Conservation (phyloP, 2,329 filamentous ascomycete species). For the Colletotrichum neosansevieriae region DNA sequence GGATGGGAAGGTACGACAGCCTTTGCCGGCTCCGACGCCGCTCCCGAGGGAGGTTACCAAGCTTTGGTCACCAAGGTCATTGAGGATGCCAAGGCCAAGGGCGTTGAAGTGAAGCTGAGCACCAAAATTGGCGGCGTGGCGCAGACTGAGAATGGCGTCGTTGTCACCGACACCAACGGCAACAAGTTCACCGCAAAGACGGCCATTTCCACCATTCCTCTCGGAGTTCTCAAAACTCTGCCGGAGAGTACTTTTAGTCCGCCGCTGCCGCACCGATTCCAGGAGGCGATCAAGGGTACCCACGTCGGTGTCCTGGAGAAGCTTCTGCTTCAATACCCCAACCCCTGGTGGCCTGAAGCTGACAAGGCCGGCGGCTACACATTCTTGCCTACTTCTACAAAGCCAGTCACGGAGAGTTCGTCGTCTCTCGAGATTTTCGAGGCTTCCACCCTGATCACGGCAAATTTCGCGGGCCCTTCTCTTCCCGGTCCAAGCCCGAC, state of each 20-base stretch:
- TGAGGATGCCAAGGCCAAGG: constrained; percentile 32
- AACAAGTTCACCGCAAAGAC: constrained; percentile 37
- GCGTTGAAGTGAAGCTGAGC: constrained; percentile 30
- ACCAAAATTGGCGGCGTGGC: constrained; percentile 26
- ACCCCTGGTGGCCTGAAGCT: constrained; percentile 38
- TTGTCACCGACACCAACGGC: constrained; percentile 28
- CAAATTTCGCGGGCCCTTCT: constrained; percentile 33
- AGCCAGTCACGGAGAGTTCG: constrained; percentile 31
- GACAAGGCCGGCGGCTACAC: constrained; percentile 32
- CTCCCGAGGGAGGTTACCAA: constrained; percentile 36
- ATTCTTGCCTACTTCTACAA: constrained; percentile 36
- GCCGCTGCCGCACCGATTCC: constrained; percentile 26
- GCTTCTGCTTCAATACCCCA: constrained; percentile 34
- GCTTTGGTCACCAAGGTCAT: constrained; percentile 30
- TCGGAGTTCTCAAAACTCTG: constrained; percentile 34
- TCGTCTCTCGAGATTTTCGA: constrained; percentile 29
- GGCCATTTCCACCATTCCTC: constrained; percentile 35
- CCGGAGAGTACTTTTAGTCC: constrained; percentile 35
- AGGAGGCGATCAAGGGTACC: constrained; percentile 32
- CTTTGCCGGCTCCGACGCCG: constrained; percentile 36
- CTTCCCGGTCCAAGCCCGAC: constrained; percentile 33
- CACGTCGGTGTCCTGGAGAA: constrained; percentile 37
- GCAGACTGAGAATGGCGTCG: constrained; percentile 11
- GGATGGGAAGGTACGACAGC: constrained; percentile 31
- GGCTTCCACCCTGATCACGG: constrained; percentile 34